Base-by-base conservation (phyloP, 2,329 filamentous ascomycete species). In the Monosporascus sp. region DNA sequence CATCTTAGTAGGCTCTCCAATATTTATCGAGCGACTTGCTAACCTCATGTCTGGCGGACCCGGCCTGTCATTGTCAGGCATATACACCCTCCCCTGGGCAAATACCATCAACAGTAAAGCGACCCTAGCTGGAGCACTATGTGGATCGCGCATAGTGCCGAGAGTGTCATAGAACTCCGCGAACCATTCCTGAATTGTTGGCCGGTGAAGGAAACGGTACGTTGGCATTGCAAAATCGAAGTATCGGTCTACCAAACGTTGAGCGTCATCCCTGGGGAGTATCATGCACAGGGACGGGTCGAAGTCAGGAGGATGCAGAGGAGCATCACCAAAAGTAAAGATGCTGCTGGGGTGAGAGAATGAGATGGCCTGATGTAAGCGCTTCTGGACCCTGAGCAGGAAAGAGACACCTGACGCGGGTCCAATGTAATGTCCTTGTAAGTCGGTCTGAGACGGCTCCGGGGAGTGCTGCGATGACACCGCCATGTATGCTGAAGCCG, bases 251-350 rank as follows among this genome's bases (percentile, higher is more conserved):
- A 76, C 44, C 11, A 76, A 53, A 11, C 41, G 40, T 24, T 62
- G 50, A 2, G 64, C 65, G 22, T 67, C 66, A 11, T 62, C 59
- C 37, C 59, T 57, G 3, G 68, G 63, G 7, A 71, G 73, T 34
- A 80, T 60, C 7, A 74, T 65, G 52, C 74, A 76, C 50, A 74
- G 73, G 0, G 71, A 70, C 1, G 70, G 65, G 56, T 76, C 73
- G 43, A 71, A 71, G 3, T 76, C 71, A 1, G 75, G 73, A 26
- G 51, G 49, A 19, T 46, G 47, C 7, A 79, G 56, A 2, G 75
- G 76, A 17, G 76, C 69, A 60, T 82, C 79, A 14, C 75, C 77
- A 58, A 76, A 78, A 0, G 75, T 74, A 59, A 79, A 78, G 24
- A 79, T 77, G 2, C 76, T 73, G 1, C 70, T 57, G 31, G 72